These are phyloP conservation scores for Phytophthora litchii DNA, from an alignment of 352 stramenopile species.

Conservation along the genomic window DNA sequence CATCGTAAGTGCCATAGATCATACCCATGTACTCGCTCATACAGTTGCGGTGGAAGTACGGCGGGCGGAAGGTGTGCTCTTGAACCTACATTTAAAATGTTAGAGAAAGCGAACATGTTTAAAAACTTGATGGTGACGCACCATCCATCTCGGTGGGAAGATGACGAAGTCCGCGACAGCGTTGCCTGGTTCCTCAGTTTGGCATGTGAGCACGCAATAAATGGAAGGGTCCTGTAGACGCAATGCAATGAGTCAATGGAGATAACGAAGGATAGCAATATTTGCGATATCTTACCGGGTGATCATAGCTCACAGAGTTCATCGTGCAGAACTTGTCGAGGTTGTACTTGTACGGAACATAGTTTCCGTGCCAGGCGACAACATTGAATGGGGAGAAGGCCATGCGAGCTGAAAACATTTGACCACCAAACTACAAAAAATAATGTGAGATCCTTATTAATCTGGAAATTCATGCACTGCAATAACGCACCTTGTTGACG, in stretches of 20 bases:
- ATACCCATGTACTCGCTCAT: constrained; percentile 99
- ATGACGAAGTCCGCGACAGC: constrained; percentile 98
- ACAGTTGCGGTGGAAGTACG: constrained; percentile 96
- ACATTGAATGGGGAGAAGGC: constrained; percentile 96
- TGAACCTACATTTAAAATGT: constrained; percentile 45
- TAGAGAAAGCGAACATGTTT: neutral
- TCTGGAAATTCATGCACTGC: neutral
- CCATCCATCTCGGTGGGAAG: constrained; percentile 97
- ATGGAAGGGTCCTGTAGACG: constrained; percentile 91
- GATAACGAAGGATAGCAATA: neutral
- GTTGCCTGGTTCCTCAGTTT: constrained; percentile 92
- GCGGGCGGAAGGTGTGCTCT: constrained; percentile 93
- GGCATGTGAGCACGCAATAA: constrained; percentile 97
- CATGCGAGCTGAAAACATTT: constrained; percentile 88
- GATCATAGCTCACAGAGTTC: constrained; percentile 96
- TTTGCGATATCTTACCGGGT: constrained; percentile 58
- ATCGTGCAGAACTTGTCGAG: constrained; percentile 95
- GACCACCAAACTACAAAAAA: constrained; percentile 74
- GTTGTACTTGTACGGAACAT: constrained; percentile 98
- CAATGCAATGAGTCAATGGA: too few relatives aligned
- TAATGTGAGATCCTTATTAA: neutral
- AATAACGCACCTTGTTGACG: constrained; percentile 65
- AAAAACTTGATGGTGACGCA: constrained; percentile 26
- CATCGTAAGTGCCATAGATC: constrained; percentile 96
- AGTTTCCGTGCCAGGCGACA: constrained; percentile 98